Percentiles rank a stretch among this genome's conserved stretches.
Evolutionary conservation across 2,329 filamentous ascomycete species (phyloP).

Genomic region (Colletotrichum caudatum): DNA sequence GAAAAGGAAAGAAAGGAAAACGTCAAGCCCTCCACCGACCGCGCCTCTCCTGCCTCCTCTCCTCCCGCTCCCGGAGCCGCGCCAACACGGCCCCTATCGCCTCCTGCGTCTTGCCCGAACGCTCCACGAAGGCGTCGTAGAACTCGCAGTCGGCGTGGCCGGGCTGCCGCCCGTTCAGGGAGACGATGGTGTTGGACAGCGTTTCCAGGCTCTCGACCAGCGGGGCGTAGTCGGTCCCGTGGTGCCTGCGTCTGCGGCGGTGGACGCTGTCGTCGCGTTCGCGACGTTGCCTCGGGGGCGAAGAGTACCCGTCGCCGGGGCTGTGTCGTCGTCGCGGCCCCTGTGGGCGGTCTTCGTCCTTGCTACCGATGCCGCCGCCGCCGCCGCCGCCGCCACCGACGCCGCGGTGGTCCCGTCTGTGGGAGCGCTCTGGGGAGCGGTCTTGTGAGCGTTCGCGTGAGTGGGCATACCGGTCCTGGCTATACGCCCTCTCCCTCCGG

Average conservation of each 20-base stretch:
- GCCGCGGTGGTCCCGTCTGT: background rate
- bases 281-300: background rate
- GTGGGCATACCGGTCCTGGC: background rate
- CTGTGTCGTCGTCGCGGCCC: slow-evolving; percentile 12
- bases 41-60: slow-evolving; percentile 30
- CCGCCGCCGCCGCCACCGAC: background rate
- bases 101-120: slow-evolving; percentile 37
- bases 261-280: background rate
- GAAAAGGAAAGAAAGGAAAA: no score
- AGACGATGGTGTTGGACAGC: slow-evolving; percentile 37
- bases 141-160: slow-evolving; percentile 40
- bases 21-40: slow-evolving; percentile 19
- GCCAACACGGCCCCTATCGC: slow-evolving; percentile 33
- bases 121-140: slow-evolving; percentile 39
- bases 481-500: slow-evolving; percentile 3
- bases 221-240: slow-evolving; percentile 29
- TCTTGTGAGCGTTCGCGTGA: slow-evolving; percentile 21
- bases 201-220: slow-evolving; percentile 33
- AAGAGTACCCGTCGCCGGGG: background rate
- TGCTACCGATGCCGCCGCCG: background rate
- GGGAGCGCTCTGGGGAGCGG: background rate
- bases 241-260: slow-evolving; percentile 16
- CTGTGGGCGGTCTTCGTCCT: background rate
- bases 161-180: slow-evolving; percentile 36
- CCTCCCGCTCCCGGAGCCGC: slow-evolving; percentile 40